phyloP scores from a whole-genome alignment of 352 stramenopile species.

The Pythium aristosporum region DNA sequence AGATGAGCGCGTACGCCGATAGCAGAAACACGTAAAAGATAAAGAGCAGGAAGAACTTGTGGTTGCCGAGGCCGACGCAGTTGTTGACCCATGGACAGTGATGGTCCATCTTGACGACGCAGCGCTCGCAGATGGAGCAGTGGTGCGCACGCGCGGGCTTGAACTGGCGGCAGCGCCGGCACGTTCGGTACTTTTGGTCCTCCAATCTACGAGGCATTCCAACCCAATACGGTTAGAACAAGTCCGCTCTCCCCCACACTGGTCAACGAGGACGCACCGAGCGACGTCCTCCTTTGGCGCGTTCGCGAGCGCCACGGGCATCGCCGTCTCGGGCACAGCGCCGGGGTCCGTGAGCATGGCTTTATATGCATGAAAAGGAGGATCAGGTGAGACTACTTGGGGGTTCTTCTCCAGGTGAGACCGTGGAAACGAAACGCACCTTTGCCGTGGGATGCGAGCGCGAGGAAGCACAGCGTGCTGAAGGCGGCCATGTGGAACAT shows the following conservation, averaged over 20 bases:
- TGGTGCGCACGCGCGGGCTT: constrained; percentile 71
- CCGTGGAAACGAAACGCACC: constrained; percentile 30
- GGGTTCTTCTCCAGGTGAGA: background rate
- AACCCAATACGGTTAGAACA: background rate
- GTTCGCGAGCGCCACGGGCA: constrained; percentile 78
- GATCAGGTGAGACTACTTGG: background rate
- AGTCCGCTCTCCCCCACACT: background rate
- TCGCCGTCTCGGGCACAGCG: constrained; percentile 93
- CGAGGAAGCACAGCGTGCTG: constrained; percentile 81
- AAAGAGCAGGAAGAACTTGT: constrained; percentile 95
- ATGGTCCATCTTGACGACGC: constrained; percentile 98
- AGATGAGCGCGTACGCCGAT: constrained; percentile 92
- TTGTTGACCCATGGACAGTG: constrained; percentile 99
- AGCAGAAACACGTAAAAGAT: constrained; percentile 94
- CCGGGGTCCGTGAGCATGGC: constrained; percentile 98
- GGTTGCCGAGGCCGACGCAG: constrained; percentile 98
- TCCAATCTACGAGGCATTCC: constrained; percentile 44
- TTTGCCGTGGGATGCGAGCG: constrained; percentile 94
- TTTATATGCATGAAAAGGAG: constrained; percentile 17
- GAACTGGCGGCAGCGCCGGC: constrained; percentile 64
- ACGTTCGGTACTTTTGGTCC: constrained; percentile 83
- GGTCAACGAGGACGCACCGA: constrained; percentile 29
- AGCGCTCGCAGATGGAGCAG: constrained; percentile 73
- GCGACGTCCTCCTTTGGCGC: constrained; percentile 74
- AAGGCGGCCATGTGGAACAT: constrained; percentile 73